Evolutionary conservation across 179 eudicot species (phyloP).

Genomic region (Patellifolia procumbens): DNA sequence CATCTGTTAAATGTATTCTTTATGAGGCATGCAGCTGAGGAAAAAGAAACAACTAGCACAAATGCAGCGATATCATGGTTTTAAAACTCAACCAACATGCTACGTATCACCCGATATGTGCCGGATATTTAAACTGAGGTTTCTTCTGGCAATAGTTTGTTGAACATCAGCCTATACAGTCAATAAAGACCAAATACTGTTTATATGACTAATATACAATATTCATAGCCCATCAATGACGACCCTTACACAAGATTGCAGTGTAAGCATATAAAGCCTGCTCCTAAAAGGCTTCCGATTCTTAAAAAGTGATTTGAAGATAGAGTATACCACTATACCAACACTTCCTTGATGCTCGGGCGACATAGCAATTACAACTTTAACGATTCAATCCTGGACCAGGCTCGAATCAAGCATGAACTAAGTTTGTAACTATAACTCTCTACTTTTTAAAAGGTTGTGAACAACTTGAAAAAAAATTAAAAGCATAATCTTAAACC

Average conservation of each 20-base stretch:
- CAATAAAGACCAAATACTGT: not conserved
- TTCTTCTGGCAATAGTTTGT: too few species aligned
- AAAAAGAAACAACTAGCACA: not conserved
- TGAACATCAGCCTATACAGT: too few species aligned
- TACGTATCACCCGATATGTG: not conserved
- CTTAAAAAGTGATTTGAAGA: too few species aligned
- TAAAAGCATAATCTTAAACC: too few species aligned
- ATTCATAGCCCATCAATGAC: not conserved
- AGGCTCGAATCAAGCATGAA: not conserved
- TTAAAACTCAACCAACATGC: not conserved
- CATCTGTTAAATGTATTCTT: not conserved
- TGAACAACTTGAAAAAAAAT: not conserved
- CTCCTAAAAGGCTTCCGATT: too few species aligned
- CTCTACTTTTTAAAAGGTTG: not conserved
- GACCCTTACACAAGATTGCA: not conserved
- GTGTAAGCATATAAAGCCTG: too few species aligned
- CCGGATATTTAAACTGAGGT: too few species aligned
- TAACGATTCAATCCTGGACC: not conserved
- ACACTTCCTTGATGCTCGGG: not conserved
- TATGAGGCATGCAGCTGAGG: not conserved
- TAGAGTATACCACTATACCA: too few species aligned
- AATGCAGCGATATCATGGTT: not conserved
- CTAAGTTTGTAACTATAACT: not conserved
- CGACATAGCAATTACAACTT: not conserved
- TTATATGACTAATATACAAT: not conserved